Evolutionary conservation across 2,329 filamentous ascomycete species (phyloP).

Genomic region (Hypoxylon sp.): DNA sequence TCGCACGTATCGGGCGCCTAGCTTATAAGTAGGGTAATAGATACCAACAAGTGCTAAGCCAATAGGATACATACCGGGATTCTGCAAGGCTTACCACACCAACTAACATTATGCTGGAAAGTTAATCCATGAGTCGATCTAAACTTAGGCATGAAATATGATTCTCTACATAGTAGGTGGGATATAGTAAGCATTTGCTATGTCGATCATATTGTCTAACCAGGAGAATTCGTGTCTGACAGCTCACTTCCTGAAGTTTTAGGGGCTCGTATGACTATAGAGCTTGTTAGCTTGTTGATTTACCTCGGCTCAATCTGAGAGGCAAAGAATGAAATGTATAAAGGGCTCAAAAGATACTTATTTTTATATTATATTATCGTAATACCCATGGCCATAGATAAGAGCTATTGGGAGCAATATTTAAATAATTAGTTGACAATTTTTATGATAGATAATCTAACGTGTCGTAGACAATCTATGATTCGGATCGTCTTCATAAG

Average conservation of each 20-base stretch:
- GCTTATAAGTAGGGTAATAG: not conserved
- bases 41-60: not conserved
- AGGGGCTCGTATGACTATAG: not conserved
- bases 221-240: slow-evolving; percentile 27
- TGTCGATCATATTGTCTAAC: slow-evolving; percentile 16
- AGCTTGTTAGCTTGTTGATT: not conserved
- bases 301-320: not conserved
- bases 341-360: too few species aligned
- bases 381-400: too few species aligned
- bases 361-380: too few species aligned
- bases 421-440: too few species aligned
- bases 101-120: slow-evolving; percentile 24
- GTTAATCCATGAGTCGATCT: slow-evolving; percentile 40
- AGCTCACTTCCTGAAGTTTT: slow-evolving; percentile 13
- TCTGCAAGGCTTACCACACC: slow-evolving; percentile 19
- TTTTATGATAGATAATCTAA: too few species aligned
- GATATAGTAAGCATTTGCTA: slow-evolving; percentile 11
- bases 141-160: slow-evolving; percentile 20
- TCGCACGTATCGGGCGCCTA: not conserved
- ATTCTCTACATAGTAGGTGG: slow-evolving; percentile 2
- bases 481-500: slow-evolving; percentile 10
- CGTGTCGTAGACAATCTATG: not conserved
- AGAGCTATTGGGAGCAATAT: too few species aligned
- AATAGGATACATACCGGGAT: slow-evolving; percentile 33
- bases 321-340: not conserved